Evolutionary conservation across 345 rosid species (phyloP).

Genomic region (Lumnitzera racemosa): DNA sequence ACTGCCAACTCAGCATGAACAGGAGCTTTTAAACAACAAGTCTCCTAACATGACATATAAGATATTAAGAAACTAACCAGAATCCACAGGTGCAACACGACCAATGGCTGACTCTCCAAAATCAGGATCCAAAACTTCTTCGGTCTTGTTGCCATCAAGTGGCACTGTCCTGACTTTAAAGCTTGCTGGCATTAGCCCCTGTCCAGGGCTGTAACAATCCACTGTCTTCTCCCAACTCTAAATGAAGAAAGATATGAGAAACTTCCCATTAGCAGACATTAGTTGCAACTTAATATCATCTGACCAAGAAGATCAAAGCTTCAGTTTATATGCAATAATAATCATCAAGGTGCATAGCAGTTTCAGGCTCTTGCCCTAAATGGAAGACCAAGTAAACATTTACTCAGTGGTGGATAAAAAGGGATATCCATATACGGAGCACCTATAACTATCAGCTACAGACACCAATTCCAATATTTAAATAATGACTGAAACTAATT

Average conservation of each 20-base stretch:
- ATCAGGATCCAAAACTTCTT: slow-evolving; percentile 88
- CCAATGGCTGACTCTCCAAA: slow-evolving; percentile 94
- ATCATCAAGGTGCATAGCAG: too few relatives aligned
- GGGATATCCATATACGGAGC: too few relatives aligned
- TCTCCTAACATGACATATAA: not conserved
- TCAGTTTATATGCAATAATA: too few relatives aligned
- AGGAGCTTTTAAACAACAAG: not conserved
- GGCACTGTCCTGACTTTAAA: slow-evolving; percentile 71
- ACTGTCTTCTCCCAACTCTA: slow-evolving; percentile 97
- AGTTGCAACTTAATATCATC: too few relatives aligned
- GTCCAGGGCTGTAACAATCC: slow-evolving; percentile 92
- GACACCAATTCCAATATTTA: too few relatives aligned
- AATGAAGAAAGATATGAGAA: not conserved
- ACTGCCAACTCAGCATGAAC: not conserved
- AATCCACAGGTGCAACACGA: slow-evolving; percentile 92
- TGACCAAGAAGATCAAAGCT: too few relatives aligned
- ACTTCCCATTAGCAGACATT: not conserved
- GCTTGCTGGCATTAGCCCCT: slow-evolving; percentile 93
- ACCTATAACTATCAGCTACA: too few relatives aligned
- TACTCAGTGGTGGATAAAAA: too few relatives aligned
- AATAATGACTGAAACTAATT: too few relatives aligned
- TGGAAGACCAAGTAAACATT: too few relatives aligned
- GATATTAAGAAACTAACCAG: slow-evolving; percentile 40
- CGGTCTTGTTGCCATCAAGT: slow-evolving; percentile 51
- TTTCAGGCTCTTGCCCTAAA: too few relatives aligned